These are phyloP conservation scores for Dipsacomyces acuminosporus DNA, from an alignment of 371 early-diverging fungal genomes.

Conservation along the genomic window DNA sequence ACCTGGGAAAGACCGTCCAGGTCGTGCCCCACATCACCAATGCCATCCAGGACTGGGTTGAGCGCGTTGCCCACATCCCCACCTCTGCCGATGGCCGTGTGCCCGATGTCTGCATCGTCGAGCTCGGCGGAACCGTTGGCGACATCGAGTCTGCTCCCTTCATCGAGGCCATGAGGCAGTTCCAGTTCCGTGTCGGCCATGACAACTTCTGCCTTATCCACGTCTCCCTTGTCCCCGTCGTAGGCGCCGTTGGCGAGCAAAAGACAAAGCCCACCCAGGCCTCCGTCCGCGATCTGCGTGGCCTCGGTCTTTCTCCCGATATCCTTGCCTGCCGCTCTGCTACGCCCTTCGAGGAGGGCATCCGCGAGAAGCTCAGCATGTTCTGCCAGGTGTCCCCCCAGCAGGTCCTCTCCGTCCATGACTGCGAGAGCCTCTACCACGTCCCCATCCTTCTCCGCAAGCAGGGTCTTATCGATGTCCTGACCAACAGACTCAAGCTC, in stretches of 20 bases:
- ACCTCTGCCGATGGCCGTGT: conserved; percentile 64
- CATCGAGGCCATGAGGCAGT: conserved; percentile 98
- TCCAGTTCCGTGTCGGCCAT: conserved; percentile 97
- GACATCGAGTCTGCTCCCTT: conserved; percentile 99
- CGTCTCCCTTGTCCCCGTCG: conserved; percentile 95
- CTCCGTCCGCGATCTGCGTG: conserved; percentile 91
- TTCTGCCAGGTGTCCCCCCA: conserved; percentile 95
- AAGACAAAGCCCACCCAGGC: conserved; percentile 99
- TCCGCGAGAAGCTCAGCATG: conserved; percentile 93
- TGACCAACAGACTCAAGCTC: conserved; percentile 78
- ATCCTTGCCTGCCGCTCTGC: conserved; percentile 94
- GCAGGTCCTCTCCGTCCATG: conserved; percentile 91
- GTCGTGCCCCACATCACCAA: conserved; percentile 98
- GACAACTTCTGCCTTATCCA: conserved; percentile 97
- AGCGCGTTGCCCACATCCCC: conserved; percentile 82
- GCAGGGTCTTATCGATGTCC: conserved; percentile 77
- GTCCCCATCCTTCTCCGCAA: conserved; percentile 88
- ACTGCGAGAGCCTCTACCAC: conserved; percentile 94
- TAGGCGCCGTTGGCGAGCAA: conserved; percentile 97
- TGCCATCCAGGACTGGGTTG: conserved; percentile 96
- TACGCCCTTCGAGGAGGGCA: conserved; percentile 71
- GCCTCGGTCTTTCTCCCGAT: conserved; percentile 95
- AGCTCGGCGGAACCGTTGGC: conserved; percentile 99
- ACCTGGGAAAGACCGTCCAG: conserved; percentile 98
- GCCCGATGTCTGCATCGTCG: conserved; percentile 98